Conservation (phyloP, 306 rosid species). For the Cajanus cajan region DNA sequence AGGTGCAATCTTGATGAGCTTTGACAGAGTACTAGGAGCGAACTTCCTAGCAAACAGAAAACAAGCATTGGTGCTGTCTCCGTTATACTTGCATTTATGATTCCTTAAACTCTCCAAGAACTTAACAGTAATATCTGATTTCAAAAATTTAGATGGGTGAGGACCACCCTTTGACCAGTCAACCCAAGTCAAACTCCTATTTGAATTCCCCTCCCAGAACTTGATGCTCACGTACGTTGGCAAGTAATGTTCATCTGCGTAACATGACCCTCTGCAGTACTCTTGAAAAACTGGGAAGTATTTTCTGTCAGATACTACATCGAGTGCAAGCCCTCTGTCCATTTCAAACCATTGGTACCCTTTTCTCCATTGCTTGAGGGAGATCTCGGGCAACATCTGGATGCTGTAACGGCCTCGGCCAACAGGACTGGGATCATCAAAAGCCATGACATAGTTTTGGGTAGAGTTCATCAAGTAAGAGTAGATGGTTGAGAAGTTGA, state of each 20-base stretch:
- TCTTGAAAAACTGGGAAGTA: slow-evolving; percentile 59
- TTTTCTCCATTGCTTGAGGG: slow-evolving; percentile 66
- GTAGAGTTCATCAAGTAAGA: slow-evolving; percentile 58
- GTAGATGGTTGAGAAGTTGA: slow-evolving; percentile 76
- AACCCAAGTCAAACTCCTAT: slow-evolving; percentile 80
- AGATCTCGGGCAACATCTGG: slow-evolving; percentile 55
- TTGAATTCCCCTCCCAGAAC: slow-evolving; percentile 54
- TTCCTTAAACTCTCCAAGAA: slow-evolving; percentile 52
- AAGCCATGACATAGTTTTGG: slow-evolving; percentile 50
- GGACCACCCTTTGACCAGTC: slow-evolving; percentile 81
- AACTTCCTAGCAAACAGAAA: slow-evolving; percentile 79
- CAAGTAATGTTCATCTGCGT: slow-evolving; percentile 81
- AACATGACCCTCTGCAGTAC: slow-evolving; percentile 53
- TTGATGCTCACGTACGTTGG: slow-evolving; percentile 63
- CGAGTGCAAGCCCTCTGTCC: slow-evolving; percentile 57
- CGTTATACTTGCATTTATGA: slow-evolving; percentile 48
- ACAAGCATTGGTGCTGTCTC: slow-evolving; percentile 39
- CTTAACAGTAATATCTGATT: slow-evolving; percentile 49
- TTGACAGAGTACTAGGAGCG: slow-evolving; percentile 44
- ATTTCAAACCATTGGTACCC: slow-evolving; percentile 94
- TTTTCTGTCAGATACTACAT: slow-evolving; percentile 54
- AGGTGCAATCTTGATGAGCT: slow-evolving; percentile 56
- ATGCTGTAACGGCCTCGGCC: slow-evolving; percentile 68
- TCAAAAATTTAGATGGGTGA: slow-evolving; percentile 60
- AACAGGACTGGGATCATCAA: slow-evolving; percentile 55